phyloP scores from a whole-genome alignment of 768 basidiomycete genomes.

The Psilocybe azurescens region DNA sequence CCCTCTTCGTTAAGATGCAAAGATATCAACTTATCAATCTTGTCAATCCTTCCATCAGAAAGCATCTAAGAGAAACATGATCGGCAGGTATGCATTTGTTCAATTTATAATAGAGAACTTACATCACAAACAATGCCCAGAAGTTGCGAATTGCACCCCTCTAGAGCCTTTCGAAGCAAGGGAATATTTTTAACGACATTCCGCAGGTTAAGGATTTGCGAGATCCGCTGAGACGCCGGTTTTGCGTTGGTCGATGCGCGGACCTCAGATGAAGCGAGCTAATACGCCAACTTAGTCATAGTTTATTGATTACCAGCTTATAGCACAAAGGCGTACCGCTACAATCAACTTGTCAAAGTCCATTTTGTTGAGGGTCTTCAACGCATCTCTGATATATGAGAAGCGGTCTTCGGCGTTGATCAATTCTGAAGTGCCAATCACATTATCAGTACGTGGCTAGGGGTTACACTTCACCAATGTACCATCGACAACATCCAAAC shows the following conservation, averaged over 20 bases:
- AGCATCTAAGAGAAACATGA: conserved; percentile 57
- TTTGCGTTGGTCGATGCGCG: conserved; percentile 59
- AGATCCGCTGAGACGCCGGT: conserved; percentile 68
- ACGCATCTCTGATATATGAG: conserved; percentile 66
- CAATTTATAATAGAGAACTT: conserved; percentile 12
- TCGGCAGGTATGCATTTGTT: neutral
- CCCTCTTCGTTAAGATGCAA: conserved; percentile 78
- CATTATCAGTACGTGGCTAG: conserved; percentile 4
- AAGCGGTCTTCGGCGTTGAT: conserved; percentile 79
- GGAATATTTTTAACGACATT: conserved; percentile 74
- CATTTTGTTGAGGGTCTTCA: conserved; percentile 75
- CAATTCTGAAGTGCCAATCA: conserved; percentile 55
- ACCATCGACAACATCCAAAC: conserved; percentile 91
- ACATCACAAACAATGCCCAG: conserved; percentile 69
- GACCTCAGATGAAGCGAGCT: conserved; percentile 74
- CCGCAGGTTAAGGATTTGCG: conserved; percentile 82
- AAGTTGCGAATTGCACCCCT: conserved; percentile 61
- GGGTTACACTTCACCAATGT: neutral
- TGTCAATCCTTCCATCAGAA: conserved; percentile 69
- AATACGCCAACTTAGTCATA: neutral
- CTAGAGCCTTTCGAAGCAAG: conserved; percentile 63
- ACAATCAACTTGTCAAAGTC: conserved; percentile 90
- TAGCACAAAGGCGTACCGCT: conserved; percentile 45
- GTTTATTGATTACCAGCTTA: neutral
- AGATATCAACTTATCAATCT: conserved; percentile 64